Evolutionary conservation across 805 yeast species (phyloP).

Genomic region (Myxozyma neglecta): DNA sequence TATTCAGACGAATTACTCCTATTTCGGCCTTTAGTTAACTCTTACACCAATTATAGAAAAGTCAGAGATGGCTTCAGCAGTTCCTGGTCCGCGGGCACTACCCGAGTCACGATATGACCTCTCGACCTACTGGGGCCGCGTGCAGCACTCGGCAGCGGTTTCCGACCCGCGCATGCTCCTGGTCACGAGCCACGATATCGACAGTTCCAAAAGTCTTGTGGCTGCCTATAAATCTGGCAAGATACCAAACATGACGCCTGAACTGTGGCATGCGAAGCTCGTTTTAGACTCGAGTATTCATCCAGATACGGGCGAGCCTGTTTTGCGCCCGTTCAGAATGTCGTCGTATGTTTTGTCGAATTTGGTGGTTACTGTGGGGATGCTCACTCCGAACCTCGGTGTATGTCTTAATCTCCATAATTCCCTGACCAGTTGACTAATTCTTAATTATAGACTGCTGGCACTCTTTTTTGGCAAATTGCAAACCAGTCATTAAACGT

Average conservation of each 20-base stretch:
- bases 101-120: slow-evolving; percentile 83
- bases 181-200: slow-evolving; percentile 64
- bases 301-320: slow-evolving; percentile 96
- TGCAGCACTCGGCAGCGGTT: slow-evolving; percentile 87
- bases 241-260: slow-evolving; percentile 64
- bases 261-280: slow-evolving; percentile 85
- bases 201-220: slow-evolving; percentile 61
- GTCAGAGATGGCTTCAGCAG: slow-evolving; percentile 77
- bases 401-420: slow-evolving; percentile 13
- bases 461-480: slow-evolving; percentile 96
- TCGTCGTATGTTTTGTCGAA: slow-evolving; percentile 92
- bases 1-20: background rate
- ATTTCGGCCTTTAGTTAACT: background rate
- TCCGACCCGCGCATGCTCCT: slow-evolving; percentile 88
- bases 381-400: slow-evolving; percentile 93
- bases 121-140: slow-evolving; percentile 87
- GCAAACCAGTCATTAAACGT: slow-evolving; percentile 96
- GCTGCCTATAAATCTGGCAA: slow-evolving; percentile 74
- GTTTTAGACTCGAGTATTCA: slow-evolving; percentile 88
- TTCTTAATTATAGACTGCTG: slow-evolving; percentile 50
- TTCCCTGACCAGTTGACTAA: background rate
- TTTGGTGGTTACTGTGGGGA: slow-evolving; percentile 92
- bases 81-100: slow-evolving; percentile 75
- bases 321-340: slow-evolving; percentile 93
- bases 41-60: background rate